Percentiles rank a stretch among this genome's conserved stretches.
phyloP scores from a whole-genome alignment of 176 grass and related monocot genomes.

The Pontederia paniculata region DNA sequence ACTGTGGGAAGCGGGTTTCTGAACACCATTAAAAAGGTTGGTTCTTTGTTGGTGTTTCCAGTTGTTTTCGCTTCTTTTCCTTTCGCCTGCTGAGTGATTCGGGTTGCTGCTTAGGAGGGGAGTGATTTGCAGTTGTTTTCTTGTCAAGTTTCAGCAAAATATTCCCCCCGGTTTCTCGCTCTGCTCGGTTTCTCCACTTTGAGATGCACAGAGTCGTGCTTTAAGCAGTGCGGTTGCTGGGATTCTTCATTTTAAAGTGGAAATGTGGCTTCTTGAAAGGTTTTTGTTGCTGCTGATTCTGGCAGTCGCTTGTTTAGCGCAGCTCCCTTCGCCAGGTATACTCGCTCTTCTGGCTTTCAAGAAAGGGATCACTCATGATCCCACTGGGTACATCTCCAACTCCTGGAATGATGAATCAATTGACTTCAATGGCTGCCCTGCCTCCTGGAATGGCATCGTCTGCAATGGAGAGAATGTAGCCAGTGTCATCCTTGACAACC shows the following conservation, averaged over 20 bases:
- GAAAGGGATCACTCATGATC: constrained; percentile 43
- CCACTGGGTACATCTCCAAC: constrained; percentile 16
- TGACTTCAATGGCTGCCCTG: constrained; percentile 66
- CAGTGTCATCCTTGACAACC: constrained; percentile 40
- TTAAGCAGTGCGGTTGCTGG: constrained; percentile 1
- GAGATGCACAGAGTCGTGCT: no score
- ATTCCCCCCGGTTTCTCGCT: no score
- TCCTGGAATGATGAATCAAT: constrained; percentile 56
- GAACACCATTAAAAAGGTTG: background rate
- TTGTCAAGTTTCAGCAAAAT: no score
- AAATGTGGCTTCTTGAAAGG: background rate
- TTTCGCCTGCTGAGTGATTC: background rate
- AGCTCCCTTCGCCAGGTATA: constrained; percentile 9
- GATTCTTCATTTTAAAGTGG: background rate
- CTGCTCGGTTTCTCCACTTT: background rate
- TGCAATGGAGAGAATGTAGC: constrained; percentile 57
- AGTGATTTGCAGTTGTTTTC: background rate
- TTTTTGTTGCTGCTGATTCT: background rate
- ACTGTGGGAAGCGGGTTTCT: background rate
- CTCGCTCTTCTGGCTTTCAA: constrained; percentile 55
- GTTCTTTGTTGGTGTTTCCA: background rate
- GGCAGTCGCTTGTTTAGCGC: constrained; percentile 1
- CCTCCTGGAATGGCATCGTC: constrained; percentile 55
- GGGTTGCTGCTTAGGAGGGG: background rate
- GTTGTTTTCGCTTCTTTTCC: background rate